Evolutionary conservation across 768 basidiomycete genomes (phyloP), one percentile per base, ranked within the genome.

Genomic region (Auricularia auricula-judae): DNA sequence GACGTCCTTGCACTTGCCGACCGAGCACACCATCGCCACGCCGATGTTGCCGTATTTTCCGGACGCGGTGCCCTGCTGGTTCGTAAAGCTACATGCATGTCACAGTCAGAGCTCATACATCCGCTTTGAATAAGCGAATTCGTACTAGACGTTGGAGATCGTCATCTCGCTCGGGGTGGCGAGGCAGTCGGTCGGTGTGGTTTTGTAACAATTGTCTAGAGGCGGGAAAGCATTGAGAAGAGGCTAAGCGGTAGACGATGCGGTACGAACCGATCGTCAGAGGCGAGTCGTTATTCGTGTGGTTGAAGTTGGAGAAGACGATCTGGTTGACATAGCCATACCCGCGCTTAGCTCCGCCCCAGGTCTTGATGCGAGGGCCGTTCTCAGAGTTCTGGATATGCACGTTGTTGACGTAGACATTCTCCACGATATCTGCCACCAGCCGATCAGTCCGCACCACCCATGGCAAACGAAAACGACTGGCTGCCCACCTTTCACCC

Each of bases 351-450:
- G 56, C 56, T 21, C 85, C 86, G 4, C 84, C 85, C 76, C 81
- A 88, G 1, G 83, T 82, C 71, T 88, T 88, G 73, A 87, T 87
- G 36, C 86, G 78, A 1, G 85, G 85, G 0, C 86, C 86, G 67
- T 87, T 87, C 69, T 84, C 76, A 10, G 84, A 82, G 64, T 86
- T 84, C 8, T 79, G 75, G 83, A 86, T 86, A 35, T 74, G 77
- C 66, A 87, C 77, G 68, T 85, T 82, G 80, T 84, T 68, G 3
- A 83, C 80, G 4, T 78, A 76, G 47, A 86, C 80, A 71, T 87
- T 84, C 66, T 82, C 78, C 21, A 86, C 85, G 53, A 86, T 83
- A 70, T 86, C 85, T 59, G 3, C 23, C 34, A 59, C 4, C 21
- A 23, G 34, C 56, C 29, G n/a, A 1, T 18, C 18, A 7, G 29